These are phyloP conservation scores for Diaporthe amygdali DNA, from an alignment of 2,329 filamentous ascomycete genomes.

Conservation along the genomic window DNA sequence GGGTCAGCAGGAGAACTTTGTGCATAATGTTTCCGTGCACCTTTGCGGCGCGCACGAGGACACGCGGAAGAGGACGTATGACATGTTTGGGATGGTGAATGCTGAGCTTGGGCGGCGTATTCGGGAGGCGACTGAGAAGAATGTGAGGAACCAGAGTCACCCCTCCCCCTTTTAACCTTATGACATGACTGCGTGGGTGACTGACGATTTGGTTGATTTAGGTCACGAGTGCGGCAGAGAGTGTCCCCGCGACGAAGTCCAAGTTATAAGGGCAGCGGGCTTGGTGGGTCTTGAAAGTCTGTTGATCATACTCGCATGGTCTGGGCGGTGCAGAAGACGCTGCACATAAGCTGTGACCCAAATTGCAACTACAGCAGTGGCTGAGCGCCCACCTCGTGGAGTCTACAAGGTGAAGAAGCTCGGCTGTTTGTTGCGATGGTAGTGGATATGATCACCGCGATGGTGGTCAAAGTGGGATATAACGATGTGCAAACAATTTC, in stretches of 20 bases:
- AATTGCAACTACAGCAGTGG: too few relatives aligned
- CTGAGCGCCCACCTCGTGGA: background rate
- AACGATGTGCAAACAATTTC: background rate
- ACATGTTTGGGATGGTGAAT: conserved; percentile 65
- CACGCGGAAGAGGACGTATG: conserved; percentile 63
- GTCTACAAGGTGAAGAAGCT: background rate
- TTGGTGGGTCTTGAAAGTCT: background rate
- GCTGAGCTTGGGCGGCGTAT: conserved; percentile 57
- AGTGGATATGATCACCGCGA: background rate
- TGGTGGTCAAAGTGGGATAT: background rate
- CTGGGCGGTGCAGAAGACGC: background rate
- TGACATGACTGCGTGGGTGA: background rate
- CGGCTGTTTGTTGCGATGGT: background rate
- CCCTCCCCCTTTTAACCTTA: background rate
- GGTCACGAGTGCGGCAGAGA: background rate
- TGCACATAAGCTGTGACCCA: too few relatives aligned
- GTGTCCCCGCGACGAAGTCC: background rate
- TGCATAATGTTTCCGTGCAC: conserved; percentile 64
- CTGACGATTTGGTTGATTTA: background rate
- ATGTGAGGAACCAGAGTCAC: conserved; percentile 28
- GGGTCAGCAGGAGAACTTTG: conserved; percentile 67
- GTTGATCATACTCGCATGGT: background rate
- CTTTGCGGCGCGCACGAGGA: conserved; percentile 57
- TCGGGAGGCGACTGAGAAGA: conserved; percentile 56
- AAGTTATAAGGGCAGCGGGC: background rate